Base-by-base conservation (phyloP, 345 rosid genomes). In the Brassica incana region DNA sequence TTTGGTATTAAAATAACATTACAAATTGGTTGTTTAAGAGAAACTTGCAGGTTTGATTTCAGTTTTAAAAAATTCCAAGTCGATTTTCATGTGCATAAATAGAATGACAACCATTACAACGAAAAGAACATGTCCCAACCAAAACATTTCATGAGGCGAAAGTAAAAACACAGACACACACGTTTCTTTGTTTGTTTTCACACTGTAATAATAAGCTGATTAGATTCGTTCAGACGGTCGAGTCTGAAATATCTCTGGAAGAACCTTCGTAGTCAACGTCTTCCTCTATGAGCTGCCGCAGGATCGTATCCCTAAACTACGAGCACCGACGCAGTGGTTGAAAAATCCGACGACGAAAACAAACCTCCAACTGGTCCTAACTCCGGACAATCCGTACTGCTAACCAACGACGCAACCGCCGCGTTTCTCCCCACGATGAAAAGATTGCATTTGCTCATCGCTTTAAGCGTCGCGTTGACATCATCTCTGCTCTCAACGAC, bases 301-400 rank as follows among this genome's bases (percentile, higher is more conserved):
- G 81, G 84, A 77, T 81, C 77, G 11, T 81, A 85, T 64, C 81
- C 88, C 60, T 88, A 86, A 67, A 88, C 65, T 8, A 88, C 81
- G 50, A 88, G 74, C 48, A 85, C 86, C 2, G 91, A 88, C n/a
- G 88, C 69, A 5, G 85, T 76, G 7, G 72, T 76, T 14, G 88
- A 76, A 71, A 88, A 88, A 11, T 82, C 87, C 1, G 88, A 83
- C 1, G 87, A 80, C 2, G 88, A 85, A 65, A 86, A 72, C 56
- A 85, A 69, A 75, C 80, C 75, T 18, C 89, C 91, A 25, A 88
- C 81, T 2, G 85, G 83, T 36, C 91, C 91, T 15, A 88, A 65
- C 79, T 86, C 89, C 0, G 88, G 80, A 66, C 88, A 80, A 8
- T 88, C 89, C 0, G 78, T 76, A 32, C 77, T 65, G 45, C 61